Evolutionary conservation across 257 asterid species (phyloP).

Genomic region (Solanum sejunctum): DNA sequence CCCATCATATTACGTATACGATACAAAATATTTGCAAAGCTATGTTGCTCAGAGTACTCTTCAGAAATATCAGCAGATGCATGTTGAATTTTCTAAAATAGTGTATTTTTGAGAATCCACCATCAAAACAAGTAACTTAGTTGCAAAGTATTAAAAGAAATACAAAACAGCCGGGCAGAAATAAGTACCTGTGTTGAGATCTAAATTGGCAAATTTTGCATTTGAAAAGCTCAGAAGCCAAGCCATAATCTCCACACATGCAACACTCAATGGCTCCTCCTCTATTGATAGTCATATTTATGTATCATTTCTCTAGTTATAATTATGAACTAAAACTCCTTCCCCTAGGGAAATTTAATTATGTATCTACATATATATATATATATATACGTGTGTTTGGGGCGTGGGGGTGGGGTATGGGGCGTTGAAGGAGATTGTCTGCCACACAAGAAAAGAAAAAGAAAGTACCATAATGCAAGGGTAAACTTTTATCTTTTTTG

Average conservation of each 20-base stretch:
- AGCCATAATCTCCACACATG: slow-evolving; percentile 79
- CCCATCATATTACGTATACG: background rate
- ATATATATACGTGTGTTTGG: background rate
- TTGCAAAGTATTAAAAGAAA: background rate
- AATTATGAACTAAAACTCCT: background rate
- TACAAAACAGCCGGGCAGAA: background rate
- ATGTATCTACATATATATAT: background rate
- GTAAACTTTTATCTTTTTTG: background rate
- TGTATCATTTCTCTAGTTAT: background rate
- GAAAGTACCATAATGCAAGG: background rate
- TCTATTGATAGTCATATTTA: slow-evolving; percentile 19
- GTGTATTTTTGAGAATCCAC: too few species aligned
- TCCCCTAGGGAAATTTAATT: background rate
- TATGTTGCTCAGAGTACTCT: too few species aligned
- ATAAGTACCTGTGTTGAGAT: slow-evolving; percentile 56
- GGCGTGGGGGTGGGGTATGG: background rate
- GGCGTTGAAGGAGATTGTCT: slow-evolving; percentile 1
- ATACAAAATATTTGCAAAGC: background rate
- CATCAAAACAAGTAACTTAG: too few species aligned
- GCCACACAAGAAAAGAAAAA: slow-evolving; percentile 7
- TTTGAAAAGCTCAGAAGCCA: slow-evolving; percentile 47
- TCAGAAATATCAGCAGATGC: too few species aligned
- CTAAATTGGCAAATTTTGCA: slow-evolving; percentile 49
- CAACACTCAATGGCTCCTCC: slow-evolving; percentile 40
- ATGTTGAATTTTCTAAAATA: too few species aligned